Base-by-base conservation (phyloP, 495 filamentous ascomycete species). In the Penicillium cosmopolitanum region DNA sequence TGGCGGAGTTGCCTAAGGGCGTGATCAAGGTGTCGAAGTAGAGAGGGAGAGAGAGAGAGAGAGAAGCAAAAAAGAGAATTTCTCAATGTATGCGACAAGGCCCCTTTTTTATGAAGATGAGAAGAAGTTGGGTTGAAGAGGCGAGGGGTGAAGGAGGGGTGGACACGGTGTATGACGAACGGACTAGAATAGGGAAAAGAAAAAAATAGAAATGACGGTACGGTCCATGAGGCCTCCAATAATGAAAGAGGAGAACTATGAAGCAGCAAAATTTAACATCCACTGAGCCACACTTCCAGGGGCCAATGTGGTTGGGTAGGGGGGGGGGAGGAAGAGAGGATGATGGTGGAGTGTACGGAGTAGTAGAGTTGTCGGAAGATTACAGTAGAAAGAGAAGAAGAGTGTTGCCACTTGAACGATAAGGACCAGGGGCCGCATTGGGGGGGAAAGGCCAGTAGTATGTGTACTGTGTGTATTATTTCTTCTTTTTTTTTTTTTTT, bases 161-260 rank as follows among this genome's bases (percentile, higher is more conserved):
- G 60, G 51, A 36, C 10, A 38, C 28, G 60, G 53, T 44, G 51
- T 60, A 68, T 66, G 66, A 66, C 60, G 64, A 66, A 55, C 16
- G 55, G 59, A 52, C 46, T 43, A 61, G 51, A 56, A 62, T 55
- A 55, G 33, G 53, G 60, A 58, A 63, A 56, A 55, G 48, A 50
- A 62, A 60, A 56, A 53, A 65, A 61, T 28, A 63, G 54, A 53
- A 55, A 70, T 50, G 66, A 68, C 36, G 62, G 65, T 62, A 66
- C 66, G 67, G 64, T 60, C 58, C 53, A 61, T 61, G 51, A 53
- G 51, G 58, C 66, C 57, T 66, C 68, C 66, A 71, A 69, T 70
- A 47, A 57, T 44, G 58, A 55, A 56, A 53, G 51, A 58, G 47
- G 36, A 23, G 11, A 19, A 38, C 43, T 58, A 50, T 51, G 42